These are phyloP conservation scores for Rhamnella rubrinervis DNA, from an alignment of 331 rosid genomes.

Conservation along the genomic window DNA sequence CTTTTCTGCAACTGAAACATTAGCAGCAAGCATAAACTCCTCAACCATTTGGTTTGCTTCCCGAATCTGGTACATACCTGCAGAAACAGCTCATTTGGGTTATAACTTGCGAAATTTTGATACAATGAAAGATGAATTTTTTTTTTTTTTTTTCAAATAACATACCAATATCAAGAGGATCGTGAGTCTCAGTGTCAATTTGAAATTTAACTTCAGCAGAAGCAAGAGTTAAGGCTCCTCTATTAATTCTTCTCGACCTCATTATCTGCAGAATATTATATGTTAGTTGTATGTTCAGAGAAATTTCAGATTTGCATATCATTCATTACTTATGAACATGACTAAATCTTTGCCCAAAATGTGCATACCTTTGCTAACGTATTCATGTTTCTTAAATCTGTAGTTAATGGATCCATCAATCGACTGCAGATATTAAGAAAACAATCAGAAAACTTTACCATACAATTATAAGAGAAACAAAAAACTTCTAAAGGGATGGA, in stretches of 20 bases:
- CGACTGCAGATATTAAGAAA: constrained; percentile 58
- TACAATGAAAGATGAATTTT: not conserved
- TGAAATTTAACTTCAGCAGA: constrained; percentile 99
- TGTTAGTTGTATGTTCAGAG: constrained; percentile 16
- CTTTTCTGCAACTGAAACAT: constrained; percentile 87
- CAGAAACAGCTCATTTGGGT: constrained; percentile 20
- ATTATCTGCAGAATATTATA: constrained; percentile 59
- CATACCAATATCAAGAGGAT: constrained; percentile 97
- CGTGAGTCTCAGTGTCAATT: constrained; percentile 98
- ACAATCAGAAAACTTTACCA: constrained; percentile 18
- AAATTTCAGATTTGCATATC: constrained; percentile 2
- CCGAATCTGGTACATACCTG: constrained; percentile 97
- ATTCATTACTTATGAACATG: not conserved
- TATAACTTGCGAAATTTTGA: constrained; percentile 16
- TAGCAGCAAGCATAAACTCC: constrained; percentile 99
- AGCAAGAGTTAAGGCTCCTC: constrained; percentile 98
- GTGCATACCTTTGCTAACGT: constrained; percentile 81
- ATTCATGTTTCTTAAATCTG: constrained; percentile 91
- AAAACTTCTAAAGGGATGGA: not conserved
- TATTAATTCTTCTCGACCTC: constrained; percentile 86
- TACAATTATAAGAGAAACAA: not conserved
- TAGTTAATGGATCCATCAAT: constrained; percentile 81
- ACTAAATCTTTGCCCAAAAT: constrained; percentile 10
- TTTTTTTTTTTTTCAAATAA: constrained; percentile 12
- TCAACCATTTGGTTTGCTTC: constrained; percentile 99